Evolutionary conservation across 106 monocot genomes (phyloP), one percentile per base, ranked within the genome.

Genomic region (Alisma plantagoaquatica): DNA sequence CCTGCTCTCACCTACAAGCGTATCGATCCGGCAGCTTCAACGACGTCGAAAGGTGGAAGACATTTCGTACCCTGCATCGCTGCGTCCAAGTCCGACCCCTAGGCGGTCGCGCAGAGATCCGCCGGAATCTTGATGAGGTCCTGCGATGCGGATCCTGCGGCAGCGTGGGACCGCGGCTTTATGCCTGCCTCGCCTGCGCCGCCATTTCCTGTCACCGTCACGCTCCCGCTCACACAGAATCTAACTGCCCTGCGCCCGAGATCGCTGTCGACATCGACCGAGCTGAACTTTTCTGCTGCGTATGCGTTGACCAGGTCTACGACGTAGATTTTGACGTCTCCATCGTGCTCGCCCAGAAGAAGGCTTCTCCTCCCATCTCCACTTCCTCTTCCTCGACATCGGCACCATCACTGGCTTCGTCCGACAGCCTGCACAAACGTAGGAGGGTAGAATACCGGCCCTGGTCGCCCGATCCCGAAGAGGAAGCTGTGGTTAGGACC

Each of bases 231-330:
- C 83, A 83, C 73, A 63, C 88, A 26, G 16, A 26, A 10, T 23
- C 38, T 24, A 26, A 27, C 32, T 54, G 26, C 31, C 9, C 46
- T 63, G 21, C 71, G 11, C 89, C 79, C 77, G 72, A 79, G 57
- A 83, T 83, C 76, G 73, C 76, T 59, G 73, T 83, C 64, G 83
- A 83, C 71, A 61, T 90, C 33, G 67, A 76, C 60, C 79, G 89
- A 46, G 89, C 83, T 4, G 89, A 83, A 69, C 89, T 83, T 30
- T 83, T 77, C 76, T 90, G 83, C 73, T 65, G 54, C 54, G 64
- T 80, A 22, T 91, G 90, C 69, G 15, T 60, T 23, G 90, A 91
- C 53, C 90, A 84, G 74, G 61, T 91, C 67, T 91, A 91, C 65
- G 77, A 91, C 41, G 46, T 8, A 28, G 90, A 84, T 17, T 80